Conservation (phyloP, 805 yeast genomes). For the Candida incommunis region DNA sequence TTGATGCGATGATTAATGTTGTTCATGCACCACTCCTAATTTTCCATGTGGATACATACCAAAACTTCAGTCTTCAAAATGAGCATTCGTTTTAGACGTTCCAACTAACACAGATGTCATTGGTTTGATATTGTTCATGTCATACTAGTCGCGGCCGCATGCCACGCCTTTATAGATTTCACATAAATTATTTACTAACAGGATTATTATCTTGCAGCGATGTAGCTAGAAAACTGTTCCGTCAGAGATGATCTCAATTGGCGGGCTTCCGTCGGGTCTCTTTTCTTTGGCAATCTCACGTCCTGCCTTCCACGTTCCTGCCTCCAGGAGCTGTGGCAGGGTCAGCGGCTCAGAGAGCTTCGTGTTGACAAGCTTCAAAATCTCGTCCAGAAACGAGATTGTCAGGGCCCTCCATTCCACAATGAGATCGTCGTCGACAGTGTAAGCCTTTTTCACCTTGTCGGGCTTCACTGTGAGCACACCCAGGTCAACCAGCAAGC, state of each 20-base stretch:
- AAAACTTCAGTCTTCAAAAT: conserved; percentile 24
- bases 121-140: too few species aligned
- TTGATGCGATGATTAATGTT: conserved; percentile 15
- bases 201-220: too few species aligned
- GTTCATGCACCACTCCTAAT: conserved; percentile 18
- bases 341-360: conserved; percentile 25
- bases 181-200: too few species aligned
- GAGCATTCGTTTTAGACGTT: conserved; percentile 15
- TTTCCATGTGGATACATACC: conserved; percentile 14
- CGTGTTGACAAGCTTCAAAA: conserved; percentile 38
- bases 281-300: conserved; percentile 39
- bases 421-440: conserved; percentile 42
- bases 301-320: conserved; percentile 59
- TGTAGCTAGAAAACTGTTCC: conserved; percentile 44
- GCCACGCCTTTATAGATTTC: too few species aligned
- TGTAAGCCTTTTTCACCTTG: conserved; percentile 20
- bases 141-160: too few species aligned
- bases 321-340: conserved; percentile 49
- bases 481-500: conserved; percentile 43
- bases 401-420: conserved; percentile 59
- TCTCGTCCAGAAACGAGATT: conserved; percentile 38
- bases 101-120: too few species aligned
- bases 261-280: conserved; percentile 43
- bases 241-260: conserved; percentile 46
- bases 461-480: conserved; percentile 34